phyloP scores from a whole-genome alignment of 345 rosid genomes.

The Syzygium oleosum region DNA sequence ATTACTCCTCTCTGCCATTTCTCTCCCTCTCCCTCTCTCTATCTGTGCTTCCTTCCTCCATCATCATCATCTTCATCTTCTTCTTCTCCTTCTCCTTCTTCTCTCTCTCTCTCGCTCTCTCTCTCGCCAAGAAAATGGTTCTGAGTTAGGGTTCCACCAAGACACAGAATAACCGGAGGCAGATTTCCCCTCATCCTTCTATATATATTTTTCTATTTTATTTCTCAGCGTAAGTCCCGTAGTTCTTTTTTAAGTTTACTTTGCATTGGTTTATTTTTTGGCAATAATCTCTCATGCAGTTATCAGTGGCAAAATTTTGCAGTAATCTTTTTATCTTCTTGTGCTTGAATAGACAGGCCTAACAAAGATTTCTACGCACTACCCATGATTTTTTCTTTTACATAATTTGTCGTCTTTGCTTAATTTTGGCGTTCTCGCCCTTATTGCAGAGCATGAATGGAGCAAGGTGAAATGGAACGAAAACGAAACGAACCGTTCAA shows the following conservation, averaged over 20 bases:
- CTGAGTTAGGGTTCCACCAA: not conserved
- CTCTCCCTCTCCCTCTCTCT: not conserved
- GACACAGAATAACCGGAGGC: not conserved
- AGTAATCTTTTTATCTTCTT: not conserved
- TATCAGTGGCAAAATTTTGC: not conserved
- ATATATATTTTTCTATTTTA: not conserved
- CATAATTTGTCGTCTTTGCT: not conserved
- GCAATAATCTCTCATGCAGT: not conserved
- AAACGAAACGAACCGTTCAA: not conserved
- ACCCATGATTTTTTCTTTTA: not conserved
- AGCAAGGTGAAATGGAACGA: not conserved
- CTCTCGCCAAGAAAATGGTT: not conserved
- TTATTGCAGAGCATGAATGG: not conserved
- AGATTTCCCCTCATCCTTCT: not conserved
- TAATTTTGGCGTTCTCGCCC: not conserved
- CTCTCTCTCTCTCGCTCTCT: not conserved
- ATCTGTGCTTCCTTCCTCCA: slow-evolving; percentile 3
- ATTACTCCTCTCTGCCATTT: slow-evolving; percentile 43
- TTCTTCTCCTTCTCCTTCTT: not conserved
- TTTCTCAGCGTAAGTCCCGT: not conserved
- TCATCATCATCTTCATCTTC: slow-evolving; percentile 30
- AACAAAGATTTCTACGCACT: not conserved
- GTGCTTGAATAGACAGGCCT: not conserved
- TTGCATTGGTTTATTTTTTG: not conserved
- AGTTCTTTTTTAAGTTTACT: not conserved